Evolutionary conservation across 495 filamentous ascomycete genomes (phyloP).

Genomic region (Penicillium salamii): DNA sequence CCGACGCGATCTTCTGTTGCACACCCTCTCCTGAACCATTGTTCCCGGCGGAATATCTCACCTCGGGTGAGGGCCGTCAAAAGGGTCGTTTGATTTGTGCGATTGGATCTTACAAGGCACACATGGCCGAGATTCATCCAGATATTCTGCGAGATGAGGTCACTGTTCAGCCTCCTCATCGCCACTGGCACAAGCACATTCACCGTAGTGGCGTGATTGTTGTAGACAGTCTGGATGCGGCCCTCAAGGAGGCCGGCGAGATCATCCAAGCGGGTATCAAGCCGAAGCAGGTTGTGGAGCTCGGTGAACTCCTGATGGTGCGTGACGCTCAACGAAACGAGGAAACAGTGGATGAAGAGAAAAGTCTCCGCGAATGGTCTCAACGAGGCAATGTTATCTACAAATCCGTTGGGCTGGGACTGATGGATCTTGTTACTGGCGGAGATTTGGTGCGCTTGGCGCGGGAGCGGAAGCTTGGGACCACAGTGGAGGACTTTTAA

Average conservation of each 20-base stretch:
- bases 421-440: constrained; percentile 62
- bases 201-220: constrained; percentile 71
- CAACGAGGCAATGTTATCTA: constrained; percentile 71
- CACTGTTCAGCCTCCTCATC: constrained; percentile 42
- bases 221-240: constrained; percentile 78
- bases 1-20: constrained; percentile 80
- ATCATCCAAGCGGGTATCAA: constrained; percentile 73
- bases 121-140: constrained; percentile 83
- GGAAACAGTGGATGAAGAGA: constrained; percentile 42
- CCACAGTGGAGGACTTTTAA: constrained; percentile 56
- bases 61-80: constrained; percentile 62
- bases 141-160: constrained; percentile 72
- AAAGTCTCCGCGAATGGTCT: constrained; percentile 67
- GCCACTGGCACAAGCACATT: constrained; percentile 71
- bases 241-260: constrained; percentile 85
- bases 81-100: constrained; percentile 77
- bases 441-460: constrained; percentile 73
- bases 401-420: constrained; percentile 45
- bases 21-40: constrained; percentile 60
- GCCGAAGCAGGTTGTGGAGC: constrained; percentile 74
- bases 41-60: constrained; percentile 63
- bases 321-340: constrained; percentile 44
- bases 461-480: constrained; percentile 69
- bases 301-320: constrained; percentile 81
- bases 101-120: constrained; percentile 77